phyloP scores from a whole-genome alignment of 2,329 filamentous ascomycete species.

The Keithomyces neogunnii region DNA sequence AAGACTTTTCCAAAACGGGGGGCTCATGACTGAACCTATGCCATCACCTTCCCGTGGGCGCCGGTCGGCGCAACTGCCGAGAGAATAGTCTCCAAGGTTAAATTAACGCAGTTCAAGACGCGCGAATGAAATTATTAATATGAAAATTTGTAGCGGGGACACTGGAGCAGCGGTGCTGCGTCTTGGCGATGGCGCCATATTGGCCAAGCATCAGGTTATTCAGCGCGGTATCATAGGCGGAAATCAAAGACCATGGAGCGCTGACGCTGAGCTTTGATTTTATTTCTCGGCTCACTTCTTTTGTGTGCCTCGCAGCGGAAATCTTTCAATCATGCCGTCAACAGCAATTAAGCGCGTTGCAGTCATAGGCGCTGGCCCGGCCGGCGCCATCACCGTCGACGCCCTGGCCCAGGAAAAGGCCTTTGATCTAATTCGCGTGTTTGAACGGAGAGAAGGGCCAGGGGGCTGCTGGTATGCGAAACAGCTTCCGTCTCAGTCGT shows the following conservation, averaged over 20 bases:
- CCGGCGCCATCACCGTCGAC: constrained; percentile 52
- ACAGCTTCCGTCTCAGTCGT: neutral
- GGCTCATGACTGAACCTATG: no score
- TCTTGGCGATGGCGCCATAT: no score
- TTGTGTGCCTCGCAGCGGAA: neutral
- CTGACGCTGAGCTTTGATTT: neutral
- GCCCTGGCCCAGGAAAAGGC: constrained; percentile 48
- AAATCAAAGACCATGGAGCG: no score
- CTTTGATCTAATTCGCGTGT: constrained; percentile 52
- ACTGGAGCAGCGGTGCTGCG: neutral
- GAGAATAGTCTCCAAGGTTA: no score
- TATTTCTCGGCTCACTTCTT: neutral
- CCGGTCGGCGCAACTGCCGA: no score
- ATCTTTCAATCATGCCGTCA: constrained; percentile 6
- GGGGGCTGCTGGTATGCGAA: constrained; percentile 51
- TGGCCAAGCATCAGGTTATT: neutral
- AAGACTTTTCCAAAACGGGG: no score
- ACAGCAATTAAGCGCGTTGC: constrained; percentile 34
- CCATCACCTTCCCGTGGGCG: no score
- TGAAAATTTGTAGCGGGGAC: neutral
- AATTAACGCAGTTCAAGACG: neutral
- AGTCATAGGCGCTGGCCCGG: constrained; percentile 52
- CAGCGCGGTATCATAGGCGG: neutral
- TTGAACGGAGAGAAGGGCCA: constrained; percentile 49
- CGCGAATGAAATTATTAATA: neutral